phyloP scores from a whole-genome alignment of 2,329 filamentous ascomycete genomes.

The Pseudopyrenochaeta lycopersici region DNA sequence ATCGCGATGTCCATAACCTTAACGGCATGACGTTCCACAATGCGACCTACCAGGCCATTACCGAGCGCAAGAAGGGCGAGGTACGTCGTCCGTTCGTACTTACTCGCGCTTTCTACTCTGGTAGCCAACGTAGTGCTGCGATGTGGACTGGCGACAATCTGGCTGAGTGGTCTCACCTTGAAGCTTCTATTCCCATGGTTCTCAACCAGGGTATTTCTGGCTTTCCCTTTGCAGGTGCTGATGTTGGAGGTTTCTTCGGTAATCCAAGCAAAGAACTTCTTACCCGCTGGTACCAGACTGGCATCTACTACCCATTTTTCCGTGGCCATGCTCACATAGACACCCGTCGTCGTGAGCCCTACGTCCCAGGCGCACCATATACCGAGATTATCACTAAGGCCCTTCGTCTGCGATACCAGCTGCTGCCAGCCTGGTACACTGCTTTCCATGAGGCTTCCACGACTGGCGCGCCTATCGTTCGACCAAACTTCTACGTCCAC shows the following conservation, averaged over 20 bases:
- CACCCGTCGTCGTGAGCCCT: constrained; percentile 91
- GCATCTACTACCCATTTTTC: constrained; percentile 98
- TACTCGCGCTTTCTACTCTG: constrained; percentile 90
- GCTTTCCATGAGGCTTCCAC: constrained; percentile 90
- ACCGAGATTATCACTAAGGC: constrained; percentile 86
- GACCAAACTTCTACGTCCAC: constrained; percentile 92
- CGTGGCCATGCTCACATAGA: constrained; percentile 97
- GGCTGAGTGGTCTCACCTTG: constrained; percentile 89
- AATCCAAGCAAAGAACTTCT: constrained; percentile 93
- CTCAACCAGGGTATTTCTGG: constrained; percentile 91
- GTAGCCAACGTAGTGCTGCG: constrained; percentile 86
- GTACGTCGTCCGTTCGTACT: constrained; percentile 87
- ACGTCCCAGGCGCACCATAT: constrained; percentile 85
- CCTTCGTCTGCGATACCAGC: constrained; percentile 84
- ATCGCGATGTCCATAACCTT: constrained; percentile 94
- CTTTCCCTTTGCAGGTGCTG: constrained; percentile 92
- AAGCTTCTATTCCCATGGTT: constrained; percentile 91
- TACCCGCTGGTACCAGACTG: constrained; percentile 94
- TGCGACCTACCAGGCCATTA: constrained; percentile 85
- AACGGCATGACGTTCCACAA: constrained; percentile 97
- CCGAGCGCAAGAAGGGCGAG: constrained; percentile 87
- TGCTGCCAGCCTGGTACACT: constrained; percentile 95
- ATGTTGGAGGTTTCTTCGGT: constrained; percentile 97
- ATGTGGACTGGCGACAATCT: constrained; percentile 99
- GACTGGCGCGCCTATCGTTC: constrained; percentile 84